These are phyloP conservation scores for Ceratobasidium sp. DNA, from an alignment of 1,284 basidiomycete species.

Conservation along the genomic window DNA sequence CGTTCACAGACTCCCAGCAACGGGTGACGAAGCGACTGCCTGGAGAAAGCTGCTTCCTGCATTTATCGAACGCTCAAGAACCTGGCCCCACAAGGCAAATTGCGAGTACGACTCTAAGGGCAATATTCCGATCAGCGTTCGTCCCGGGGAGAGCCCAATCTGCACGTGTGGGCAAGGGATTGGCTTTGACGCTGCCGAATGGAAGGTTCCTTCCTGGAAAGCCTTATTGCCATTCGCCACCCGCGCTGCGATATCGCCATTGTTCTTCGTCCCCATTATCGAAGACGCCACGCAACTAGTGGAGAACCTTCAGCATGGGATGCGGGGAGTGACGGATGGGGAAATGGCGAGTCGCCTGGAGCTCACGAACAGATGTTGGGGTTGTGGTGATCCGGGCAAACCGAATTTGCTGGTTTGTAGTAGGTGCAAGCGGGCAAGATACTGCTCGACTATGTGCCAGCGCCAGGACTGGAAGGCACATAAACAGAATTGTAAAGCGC, in stretches of 20 bases:
- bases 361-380: slow-evolving; percentile 10
- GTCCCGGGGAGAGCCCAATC: neutral
- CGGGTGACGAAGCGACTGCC: neutral
- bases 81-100: slow-evolving; percentile 12
- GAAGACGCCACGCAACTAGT: neutral
- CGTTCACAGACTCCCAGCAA: neutral
- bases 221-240: slow-evolving; percentile 19
- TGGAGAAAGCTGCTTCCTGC: slow-evolving; percentile 42
- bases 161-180: slow-evolving; percentile 25
- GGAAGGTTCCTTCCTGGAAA: slow-evolving; percentile 15
- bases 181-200: slow-evolving; percentile 11
- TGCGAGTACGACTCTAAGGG: slow-evolving; percentile 19
- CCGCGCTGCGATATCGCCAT: slow-evolving; percentile 15
- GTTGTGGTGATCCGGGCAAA: neutral
- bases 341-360: neutral
- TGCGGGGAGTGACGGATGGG: neutral
- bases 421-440: slow-evolving; percentile 29
- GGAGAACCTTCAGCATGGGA: neutral
- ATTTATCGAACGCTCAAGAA: slow-evolving; percentile 25
- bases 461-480: slow-evolving; percentile 30
- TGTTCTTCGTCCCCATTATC: slow-evolving; percentile 12
- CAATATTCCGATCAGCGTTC: neutral
- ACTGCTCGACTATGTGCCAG: slow-evolving; percentile 28
- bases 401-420: neutral
- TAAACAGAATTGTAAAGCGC: neutral